Conservation (phyloP, 805 yeast species). For the Scheffersomyces lignosus region DNA sequence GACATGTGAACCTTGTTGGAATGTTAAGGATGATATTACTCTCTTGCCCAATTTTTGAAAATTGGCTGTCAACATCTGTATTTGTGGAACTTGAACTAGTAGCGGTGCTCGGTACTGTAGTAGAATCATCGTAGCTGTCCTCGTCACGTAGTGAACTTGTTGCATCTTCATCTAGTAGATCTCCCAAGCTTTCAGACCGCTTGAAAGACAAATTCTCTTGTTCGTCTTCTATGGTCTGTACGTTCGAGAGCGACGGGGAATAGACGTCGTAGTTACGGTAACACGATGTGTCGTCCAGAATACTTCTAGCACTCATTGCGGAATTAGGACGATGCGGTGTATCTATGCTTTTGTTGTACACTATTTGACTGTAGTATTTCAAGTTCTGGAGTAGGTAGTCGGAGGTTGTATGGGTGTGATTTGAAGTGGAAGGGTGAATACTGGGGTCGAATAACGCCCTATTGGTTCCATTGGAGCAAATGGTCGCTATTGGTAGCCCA, state of each 20-base stretch:
- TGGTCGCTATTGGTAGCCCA: too few relatives aligned
- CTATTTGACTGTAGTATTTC: conserved; percentile 25
- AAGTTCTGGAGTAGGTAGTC: conserved; percentile 12
- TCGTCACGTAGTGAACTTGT: too few relatives aligned
- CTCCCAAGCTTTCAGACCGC: conserved; percentile 1
- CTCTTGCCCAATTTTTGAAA: neutral
- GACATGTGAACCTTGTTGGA: conserved; percentile 38
- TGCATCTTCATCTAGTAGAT: neutral
- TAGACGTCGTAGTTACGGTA: conserved; percentile 1
- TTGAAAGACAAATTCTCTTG: neutral
- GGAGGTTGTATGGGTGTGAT: conserved; percentile 1
- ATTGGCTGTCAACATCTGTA: neutral
- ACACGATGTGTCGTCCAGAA: too few relatives aligned
- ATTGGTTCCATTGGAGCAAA: too few relatives aligned
- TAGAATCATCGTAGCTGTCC: too few relatives aligned
- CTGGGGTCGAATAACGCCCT: too few relatives aligned
- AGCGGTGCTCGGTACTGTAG: too few relatives aligned
- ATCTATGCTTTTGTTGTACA: conserved; percentile 11
- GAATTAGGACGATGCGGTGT: neutral
- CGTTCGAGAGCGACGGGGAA: neutral
- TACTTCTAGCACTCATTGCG: conserved; percentile 3
- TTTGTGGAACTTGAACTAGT: too few relatives aligned
- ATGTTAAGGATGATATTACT: conserved; percentile 15
- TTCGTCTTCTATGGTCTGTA: conserved; percentile 1
- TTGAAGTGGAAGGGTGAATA: neutral